Percentiles rank a stretch among this genome's conserved stretches.
Evolutionary conservation across 805 yeast genomes (phyloP).

Genomic region (Candida lessepsii): DNA sequence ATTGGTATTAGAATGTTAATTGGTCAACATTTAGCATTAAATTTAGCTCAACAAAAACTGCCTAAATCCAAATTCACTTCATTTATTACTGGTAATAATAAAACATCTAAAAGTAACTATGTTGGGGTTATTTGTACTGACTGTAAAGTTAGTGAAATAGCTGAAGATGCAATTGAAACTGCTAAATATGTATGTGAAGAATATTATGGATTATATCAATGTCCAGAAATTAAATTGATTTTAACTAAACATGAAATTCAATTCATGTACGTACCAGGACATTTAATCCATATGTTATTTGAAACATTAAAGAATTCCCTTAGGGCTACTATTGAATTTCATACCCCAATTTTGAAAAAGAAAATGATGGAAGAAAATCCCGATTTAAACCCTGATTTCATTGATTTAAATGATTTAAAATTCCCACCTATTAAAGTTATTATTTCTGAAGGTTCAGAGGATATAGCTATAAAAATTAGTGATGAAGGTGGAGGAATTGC

Average conservation of each 20-base stretch:
- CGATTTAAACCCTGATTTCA: slow-evolving; percentile 31
- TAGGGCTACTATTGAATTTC: slow-evolving; percentile 85
- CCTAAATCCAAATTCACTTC: slow-evolving; percentile 35
- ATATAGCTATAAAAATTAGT: slow-evolving; percentile 83
- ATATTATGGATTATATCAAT: slow-evolving; percentile 81
- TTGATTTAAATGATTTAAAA: slow-evolving; percentile 58
- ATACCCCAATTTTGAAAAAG: slow-evolving; percentile 49
- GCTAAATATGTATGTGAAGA: slow-evolving; percentile 90
- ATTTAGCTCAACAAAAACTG: slow-evolving; percentile 56
- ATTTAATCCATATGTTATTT: slow-evolving; percentile 84
- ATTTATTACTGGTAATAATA: slow-evolving; percentile 32
- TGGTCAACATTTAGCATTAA: slow-evolving; percentile 90
- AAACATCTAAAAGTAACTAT: slow-evolving; percentile 49
- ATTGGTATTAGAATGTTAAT: slow-evolving; percentile 91
- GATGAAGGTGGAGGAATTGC: slow-evolving; percentile 97
- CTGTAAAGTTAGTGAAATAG: slow-evolving; percentile 79
- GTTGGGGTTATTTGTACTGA: slow-evolving; percentile 88
- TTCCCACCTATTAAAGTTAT: slow-evolving; percentile 86
- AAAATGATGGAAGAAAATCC: slow-evolving; percentile 43
- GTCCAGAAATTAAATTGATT: slow-evolving; percentile 77
- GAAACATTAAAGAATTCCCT: slow-evolving; percentile 85
- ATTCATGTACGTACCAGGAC: slow-evolving; percentile 93
- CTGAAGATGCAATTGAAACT: slow-evolving; percentile 85
- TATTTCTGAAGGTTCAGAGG: slow-evolving; percentile 86
- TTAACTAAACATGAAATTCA: slow-evolving; percentile 69